Evolutionary conservation across 2,329 filamentous ascomycete species (phyloP).

Genomic region (Colletotrichum tropicicola): DNA sequence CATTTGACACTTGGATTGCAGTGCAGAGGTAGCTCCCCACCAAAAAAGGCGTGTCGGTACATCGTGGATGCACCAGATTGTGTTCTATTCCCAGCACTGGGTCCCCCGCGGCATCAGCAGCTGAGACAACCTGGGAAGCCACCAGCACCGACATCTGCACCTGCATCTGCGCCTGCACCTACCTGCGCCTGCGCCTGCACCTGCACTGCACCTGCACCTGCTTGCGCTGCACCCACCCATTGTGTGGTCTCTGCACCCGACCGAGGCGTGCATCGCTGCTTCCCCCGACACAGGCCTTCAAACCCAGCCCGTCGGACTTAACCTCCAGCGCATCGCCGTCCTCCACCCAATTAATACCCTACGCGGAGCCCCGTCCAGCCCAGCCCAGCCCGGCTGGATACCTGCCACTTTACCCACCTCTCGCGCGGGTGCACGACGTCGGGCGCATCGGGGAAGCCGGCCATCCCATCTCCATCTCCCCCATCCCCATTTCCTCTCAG

Average conservation of each 20-base stretch:
- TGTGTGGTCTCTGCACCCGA: slow-evolving; percentile 2
- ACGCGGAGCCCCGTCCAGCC: background rate
- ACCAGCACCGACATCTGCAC: background rate
- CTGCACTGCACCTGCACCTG: background rate
- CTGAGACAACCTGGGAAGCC: background rate
- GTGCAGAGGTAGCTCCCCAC: background rate
- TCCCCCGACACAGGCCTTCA: slow-evolving; percentile 4
- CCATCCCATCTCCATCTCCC: slow-evolving; percentile 1
- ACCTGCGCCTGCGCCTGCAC: too few species aligned
- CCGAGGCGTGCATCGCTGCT: background rate
- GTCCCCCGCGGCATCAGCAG: too few species aligned
- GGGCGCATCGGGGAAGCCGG: slow-evolving; percentile 28
- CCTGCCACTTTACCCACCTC: slow-evolving; percentile 7
- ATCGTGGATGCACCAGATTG: too few species aligned
- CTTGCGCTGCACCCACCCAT: background rate
- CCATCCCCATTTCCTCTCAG: background rate
- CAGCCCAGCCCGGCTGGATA: background rate
- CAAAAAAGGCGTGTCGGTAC: too few species aligned
- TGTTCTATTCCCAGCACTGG: too few species aligned
- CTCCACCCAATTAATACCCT: background rate
- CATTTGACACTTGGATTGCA: background rate
- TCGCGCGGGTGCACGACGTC: slow-evolving; percentile 6
- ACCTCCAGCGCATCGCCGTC: background rate
- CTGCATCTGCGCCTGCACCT: too few species aligned
- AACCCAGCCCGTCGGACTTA: slow-evolving; percentile 15